Percentiles rank a stretch among this genome's conserved stretches.
phyloP scores from a whole-genome alignment of 495 filamentous ascomycete genomes.

The Penicillium maclennaniae region DNA sequence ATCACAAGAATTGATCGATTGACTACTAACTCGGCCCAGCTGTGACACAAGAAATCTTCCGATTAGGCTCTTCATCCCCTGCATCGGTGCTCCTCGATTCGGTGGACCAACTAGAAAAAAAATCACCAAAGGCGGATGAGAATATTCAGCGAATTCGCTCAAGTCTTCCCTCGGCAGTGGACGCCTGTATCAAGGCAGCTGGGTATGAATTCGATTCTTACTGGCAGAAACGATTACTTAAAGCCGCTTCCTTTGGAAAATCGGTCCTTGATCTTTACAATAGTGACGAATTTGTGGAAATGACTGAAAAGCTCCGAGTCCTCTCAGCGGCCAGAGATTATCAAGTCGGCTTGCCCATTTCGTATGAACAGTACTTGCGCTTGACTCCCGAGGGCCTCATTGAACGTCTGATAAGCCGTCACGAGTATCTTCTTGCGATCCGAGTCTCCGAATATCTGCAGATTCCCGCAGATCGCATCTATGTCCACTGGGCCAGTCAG shows the following conservation, averaged over 20 bases:
- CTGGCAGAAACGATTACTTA: constrained; percentile 93
- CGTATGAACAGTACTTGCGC: constrained; percentile 85
- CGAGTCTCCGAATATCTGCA: constrained; percentile 84
- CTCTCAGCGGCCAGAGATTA: constrained; percentile 89
- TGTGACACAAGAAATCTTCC: constrained; percentile 83
- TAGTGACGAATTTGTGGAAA: constrained; percentile 96
- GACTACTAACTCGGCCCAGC: neutral
- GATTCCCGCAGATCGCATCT: constrained; percentile 83
- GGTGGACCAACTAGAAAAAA: constrained; percentile 83
- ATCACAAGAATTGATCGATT: constrained; percentile 4
- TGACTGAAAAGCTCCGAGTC: constrained; percentile 91
- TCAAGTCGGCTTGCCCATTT: constrained; percentile 85
- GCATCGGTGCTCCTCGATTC: constrained; percentile 91
- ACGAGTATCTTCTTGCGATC: constrained; percentile 88
- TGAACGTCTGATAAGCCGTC: constrained; percentile 76
- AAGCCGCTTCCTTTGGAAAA: constrained; percentile 94
- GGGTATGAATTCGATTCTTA: constrained; percentile 84
- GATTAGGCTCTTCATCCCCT: constrained; percentile 78
- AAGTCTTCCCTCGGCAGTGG: constrained; percentile 84
- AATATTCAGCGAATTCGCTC: constrained; percentile 90
- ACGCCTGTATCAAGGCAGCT: constrained; percentile 85
- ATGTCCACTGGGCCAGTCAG: constrained; percentile 93
- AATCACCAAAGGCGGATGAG: constrained; percentile 95
- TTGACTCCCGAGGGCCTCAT: constrained; percentile 85
- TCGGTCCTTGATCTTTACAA: constrained; percentile 95